Base-by-base conservation (phyloP, 306 rosid genomes). In the Medicago ruthenica region DNA sequence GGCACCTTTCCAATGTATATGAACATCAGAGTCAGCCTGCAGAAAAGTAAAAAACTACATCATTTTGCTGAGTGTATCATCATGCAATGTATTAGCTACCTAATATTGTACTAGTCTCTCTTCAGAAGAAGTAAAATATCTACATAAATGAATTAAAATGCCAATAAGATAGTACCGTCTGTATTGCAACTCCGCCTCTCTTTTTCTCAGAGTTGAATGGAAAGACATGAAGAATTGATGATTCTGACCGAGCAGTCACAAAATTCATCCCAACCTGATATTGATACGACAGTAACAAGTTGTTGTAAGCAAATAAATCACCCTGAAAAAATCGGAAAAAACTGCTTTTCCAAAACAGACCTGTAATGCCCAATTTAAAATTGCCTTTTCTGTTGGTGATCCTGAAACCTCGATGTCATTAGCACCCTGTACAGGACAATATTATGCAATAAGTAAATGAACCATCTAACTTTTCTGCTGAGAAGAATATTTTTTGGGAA, bases 1-100 rank as follows among this genome's bases (percentile, higher is more conserved):
- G 62, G 99, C 99, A 71, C 99, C 99, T 83, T 96, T 96, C 99
- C 99, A 96, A 68, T 96, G 98, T 80, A 96, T 75, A 81, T 88
- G 98, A 71, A 90, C 92, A 76, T 86, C 83, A 50, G 89, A 82
- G 54, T 84, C 85, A 13, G 83, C 75, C 99, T 96, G 89, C 51
- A 76, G 21, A 67, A 34, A 67, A 47, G 27, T 22, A 65, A 3
- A 62, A 70, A 78, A 73, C 37, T 60, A 74, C 8, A 12, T 65
- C 6, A 3, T 41, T 70, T 14, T 73, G 70, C 64, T 69, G 21
- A 45, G 17, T 9, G 47, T 1, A 67, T 78, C 48, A 58, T 61
- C 41, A 20, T 8, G 59, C 31, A 53, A 61, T 16, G 78, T 17
- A 47, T 70, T 39, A 47, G 71, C 72, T 37, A 58, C 40, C 17